Evolutionary conservation across 208 protist species (phyloP), one percentile per base, ranked within the genome.

Genomic region (Leptomonas seymouri): DNA sequence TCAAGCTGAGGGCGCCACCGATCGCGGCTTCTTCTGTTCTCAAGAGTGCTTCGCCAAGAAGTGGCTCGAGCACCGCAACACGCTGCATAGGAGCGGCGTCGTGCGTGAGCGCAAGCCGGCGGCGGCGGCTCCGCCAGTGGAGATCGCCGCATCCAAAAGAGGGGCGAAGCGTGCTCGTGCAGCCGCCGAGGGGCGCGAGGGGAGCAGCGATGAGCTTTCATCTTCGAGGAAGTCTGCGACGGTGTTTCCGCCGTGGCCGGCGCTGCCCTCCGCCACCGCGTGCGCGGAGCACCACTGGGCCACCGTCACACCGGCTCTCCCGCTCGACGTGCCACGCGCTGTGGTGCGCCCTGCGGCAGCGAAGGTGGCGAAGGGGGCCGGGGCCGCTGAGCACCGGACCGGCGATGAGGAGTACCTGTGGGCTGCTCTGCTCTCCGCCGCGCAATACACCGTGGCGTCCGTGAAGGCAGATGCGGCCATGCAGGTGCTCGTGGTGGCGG

Each of bases 21-120:
- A 85, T 25, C 71, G 74, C 54, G 91, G 89, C n/a, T 94, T 89
- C 74, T 96, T 89, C 74, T 96, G 91, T 70, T 63, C 72, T 5
- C 91, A 96, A 73, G 70, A 80, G 60, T 96, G 91, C 69, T 96
- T 96, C 58, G 89, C 89, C 14, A 69, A 73, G 55, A 82, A 93
- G 64, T 96, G 91, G 89, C 55, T 90, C 5, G 50, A 68, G 36
- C 91, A 96, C 74, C 88, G 91, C 30, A 67, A 86, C 49, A 82
- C 82, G 21, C 69, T 84, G 20, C 91, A 96, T 70, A 86, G 83
- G 66, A 83, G 80, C 20, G 85, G 82, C 55, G 79, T 90, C 11
- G 88, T 91, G 60, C 71, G 85, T 5, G 84, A 80, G 53, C 82
- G 67, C 64, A 74, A 39, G 57, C 15, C 27, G 60, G 41, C 57